A percentile compares a stretch with the other conserved stretches of the same genome.
phyloP scores from a whole-genome alignment of 495 filamentous ascomycete species.

The Penicillium longicatenatum region DNA sequence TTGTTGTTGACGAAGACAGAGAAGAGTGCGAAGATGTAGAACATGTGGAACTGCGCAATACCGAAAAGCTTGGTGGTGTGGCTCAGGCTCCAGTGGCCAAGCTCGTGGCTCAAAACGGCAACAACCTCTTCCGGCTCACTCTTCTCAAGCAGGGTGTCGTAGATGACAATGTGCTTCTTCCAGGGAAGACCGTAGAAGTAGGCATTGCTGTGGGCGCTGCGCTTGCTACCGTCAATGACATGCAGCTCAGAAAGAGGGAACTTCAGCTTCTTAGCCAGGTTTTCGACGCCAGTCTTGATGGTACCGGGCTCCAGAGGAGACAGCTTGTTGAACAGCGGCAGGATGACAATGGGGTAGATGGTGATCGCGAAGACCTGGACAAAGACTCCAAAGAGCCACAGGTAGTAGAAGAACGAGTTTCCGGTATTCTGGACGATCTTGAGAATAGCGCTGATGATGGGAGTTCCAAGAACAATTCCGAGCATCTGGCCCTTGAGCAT shows the following conservation, averaged over 20 bases:
- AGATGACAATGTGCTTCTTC: conserved; percentile 99
- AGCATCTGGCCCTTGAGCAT: conserved; percentile 89
- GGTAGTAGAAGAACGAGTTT: conserved; percentile 92
- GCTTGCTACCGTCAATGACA: conserved; percentile 97
- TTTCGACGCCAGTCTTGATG: conserved; percentile 87
- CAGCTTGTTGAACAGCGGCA: conserved; percentile 97
- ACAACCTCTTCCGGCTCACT: conserved; percentile 88
- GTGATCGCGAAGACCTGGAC: conserved; percentile 93
- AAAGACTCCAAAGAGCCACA: conserved; percentile 87
- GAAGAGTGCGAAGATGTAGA: conserved; percentile 95
- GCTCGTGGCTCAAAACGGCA: conserved; percentile 90
- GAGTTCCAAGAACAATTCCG: conserved; percentile 73
- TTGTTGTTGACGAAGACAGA: conserved; percentile 95
- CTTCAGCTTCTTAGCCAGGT: conserved; percentile 76
- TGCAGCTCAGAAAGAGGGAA: conserved; percentile 90
- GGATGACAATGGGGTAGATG: conserved; percentile 90
- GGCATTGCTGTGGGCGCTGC: conserved; percentile 94
- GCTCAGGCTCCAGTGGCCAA: conserved; percentile 94
- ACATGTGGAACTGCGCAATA: conserved; percentile 87
- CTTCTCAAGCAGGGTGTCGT: conserved; percentile 96
- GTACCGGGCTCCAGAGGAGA: conserved; percentile 84
- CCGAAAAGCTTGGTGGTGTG: conserved; percentile 92
- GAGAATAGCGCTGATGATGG: conserved; percentile 87
- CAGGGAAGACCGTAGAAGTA: conserved; percentile 98
- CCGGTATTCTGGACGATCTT: conserved; percentile 90